These are phyloP conservation scores for Dioscorea cayenensis DNA, from an alignment of 116 monocot species.

Conservation along the genomic window DNA sequence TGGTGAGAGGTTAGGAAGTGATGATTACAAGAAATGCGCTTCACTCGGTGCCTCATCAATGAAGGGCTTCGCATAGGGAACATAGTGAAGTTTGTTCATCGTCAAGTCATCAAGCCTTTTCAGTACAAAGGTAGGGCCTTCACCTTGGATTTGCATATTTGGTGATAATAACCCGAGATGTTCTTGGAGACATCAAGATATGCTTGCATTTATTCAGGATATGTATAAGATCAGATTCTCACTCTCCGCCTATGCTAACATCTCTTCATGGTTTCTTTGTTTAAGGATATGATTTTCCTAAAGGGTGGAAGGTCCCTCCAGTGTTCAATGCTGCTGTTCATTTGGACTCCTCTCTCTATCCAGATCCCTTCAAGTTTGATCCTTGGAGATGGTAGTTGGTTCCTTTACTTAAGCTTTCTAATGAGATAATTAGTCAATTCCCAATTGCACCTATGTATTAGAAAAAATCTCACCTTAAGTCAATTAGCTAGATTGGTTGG, in stretches of 20 bases:
- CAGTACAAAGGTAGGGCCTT: conserved; percentile 24
- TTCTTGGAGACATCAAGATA: background rate
- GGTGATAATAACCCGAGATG: background rate
- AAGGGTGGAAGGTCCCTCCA: conserved; percentile 31
- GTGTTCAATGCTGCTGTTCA: conserved; percentile 16
- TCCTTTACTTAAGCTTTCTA: background rate
- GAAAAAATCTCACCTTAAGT: no score
- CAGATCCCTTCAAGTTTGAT: conserved; percentile 19
- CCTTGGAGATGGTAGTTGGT: conserved; percentile 29
- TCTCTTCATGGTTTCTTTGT: conserved; percentile 3
- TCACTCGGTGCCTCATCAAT: conserved; percentile 25
- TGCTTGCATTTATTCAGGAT: background rate
- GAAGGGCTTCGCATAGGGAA: conserved; percentile 31
- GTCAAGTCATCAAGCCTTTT: conserved; percentile 15
- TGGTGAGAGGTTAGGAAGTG: conserved; percentile 6
- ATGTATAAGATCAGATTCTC: background rate
- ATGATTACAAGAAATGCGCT: conserved; percentile 32
- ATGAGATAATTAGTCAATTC: background rate
- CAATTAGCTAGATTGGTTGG: no score
- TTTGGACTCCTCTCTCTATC: conserved; percentile 18
- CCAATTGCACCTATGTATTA: no score
- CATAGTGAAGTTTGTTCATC: conserved; percentile 33
- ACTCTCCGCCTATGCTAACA: background rate
- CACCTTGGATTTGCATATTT: background rate
- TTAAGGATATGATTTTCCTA: conserved; percentile 29